Evolutionary conservation across 2,329 filamentous ascomycete species (phyloP).

Genomic region (Neurospora crassa): DNA sequence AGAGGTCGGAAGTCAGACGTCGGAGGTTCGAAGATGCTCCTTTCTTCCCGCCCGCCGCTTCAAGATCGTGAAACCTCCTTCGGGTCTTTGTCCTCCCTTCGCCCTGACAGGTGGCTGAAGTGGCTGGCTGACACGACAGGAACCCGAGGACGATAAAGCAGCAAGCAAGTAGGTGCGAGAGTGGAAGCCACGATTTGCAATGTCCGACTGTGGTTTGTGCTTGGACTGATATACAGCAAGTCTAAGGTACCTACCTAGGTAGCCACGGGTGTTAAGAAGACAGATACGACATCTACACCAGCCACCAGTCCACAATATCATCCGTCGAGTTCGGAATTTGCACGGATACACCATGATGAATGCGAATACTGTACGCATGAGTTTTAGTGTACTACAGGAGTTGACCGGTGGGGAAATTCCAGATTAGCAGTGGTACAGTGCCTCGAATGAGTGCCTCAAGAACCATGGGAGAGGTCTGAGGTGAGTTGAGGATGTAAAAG

Average conservation of each 20-base stretch:
- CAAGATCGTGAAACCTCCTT: neutral
- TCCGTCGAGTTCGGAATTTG: neutral
- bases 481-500: neutral
- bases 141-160: neutral
- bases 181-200: neutral
- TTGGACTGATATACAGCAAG: neutral
- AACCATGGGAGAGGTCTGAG: neutral
- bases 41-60: neutral
- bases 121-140: neutral
- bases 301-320: neutral
- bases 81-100: neutral
- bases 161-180: neutral
- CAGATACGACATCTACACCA: neutral
- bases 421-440: neutral
- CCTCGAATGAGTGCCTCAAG: neutral
- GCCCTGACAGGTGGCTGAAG: neutral
- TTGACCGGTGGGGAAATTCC: neutral
- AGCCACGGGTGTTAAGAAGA: neutral
- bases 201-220: neutral
- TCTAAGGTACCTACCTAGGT: no score
- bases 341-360: neutral
- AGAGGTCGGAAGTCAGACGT: neutral
- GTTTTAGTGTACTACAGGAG: neutral
- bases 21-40: neutral
- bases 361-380: neutral